Conservation (phyloP, 805 yeast genomes). For the Candida andamanensis region DNA sequence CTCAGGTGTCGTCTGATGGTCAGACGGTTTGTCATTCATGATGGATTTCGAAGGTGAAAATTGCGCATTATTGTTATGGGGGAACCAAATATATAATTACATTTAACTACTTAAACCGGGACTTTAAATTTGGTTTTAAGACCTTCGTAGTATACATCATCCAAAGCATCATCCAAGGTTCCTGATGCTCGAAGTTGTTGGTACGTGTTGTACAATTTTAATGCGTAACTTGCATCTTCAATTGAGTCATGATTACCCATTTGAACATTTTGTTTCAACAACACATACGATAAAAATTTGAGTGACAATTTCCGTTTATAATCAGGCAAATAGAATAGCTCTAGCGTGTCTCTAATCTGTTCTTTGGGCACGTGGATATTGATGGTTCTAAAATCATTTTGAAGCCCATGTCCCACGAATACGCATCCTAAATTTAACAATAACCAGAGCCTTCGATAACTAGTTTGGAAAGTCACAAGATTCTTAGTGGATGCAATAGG, state of each 20-base stretch:
- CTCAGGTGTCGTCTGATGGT: no score
- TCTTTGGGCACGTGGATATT: slow-evolving; percentile 79
- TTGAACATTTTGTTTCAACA: slow-evolving; percentile 74
- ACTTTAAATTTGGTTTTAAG: slow-evolving; percentile 49
- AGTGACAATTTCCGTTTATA: slow-evolving; percentile 75
- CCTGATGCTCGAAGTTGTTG: slow-evolving; percentile 55
- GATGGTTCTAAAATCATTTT: slow-evolving; percentile 88
- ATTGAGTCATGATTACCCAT: slow-evolving; percentile 94
- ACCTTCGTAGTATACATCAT: slow-evolving; percentile 69
- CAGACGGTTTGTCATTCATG: no score
- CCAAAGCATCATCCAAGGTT: slow-evolving; percentile 55
- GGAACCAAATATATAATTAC: no score
- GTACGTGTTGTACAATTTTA: slow-evolving; percentile 69
- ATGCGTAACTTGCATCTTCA: slow-evolving; percentile 90
- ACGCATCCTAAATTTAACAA: slow-evolving; percentile 82
- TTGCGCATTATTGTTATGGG: no score
- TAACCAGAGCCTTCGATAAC: slow-evolving; percentile 87
- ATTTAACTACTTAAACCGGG: no score
- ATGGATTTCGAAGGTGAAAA: no score
- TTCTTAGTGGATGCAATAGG: slow-evolving; percentile 58
- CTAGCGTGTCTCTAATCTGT: slow-evolving; percentile 89
- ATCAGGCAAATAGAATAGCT: slow-evolving; percentile 68
- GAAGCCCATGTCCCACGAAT: slow-evolving; percentile 92
- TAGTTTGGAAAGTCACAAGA: slow-evolving; percentile 73
- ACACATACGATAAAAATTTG: slow-evolving; percentile 78